Evolutionary conservation across 2,329 filamentous ascomycete genomes (phyloP).

Genomic region (Endothia cerciana): DNA sequence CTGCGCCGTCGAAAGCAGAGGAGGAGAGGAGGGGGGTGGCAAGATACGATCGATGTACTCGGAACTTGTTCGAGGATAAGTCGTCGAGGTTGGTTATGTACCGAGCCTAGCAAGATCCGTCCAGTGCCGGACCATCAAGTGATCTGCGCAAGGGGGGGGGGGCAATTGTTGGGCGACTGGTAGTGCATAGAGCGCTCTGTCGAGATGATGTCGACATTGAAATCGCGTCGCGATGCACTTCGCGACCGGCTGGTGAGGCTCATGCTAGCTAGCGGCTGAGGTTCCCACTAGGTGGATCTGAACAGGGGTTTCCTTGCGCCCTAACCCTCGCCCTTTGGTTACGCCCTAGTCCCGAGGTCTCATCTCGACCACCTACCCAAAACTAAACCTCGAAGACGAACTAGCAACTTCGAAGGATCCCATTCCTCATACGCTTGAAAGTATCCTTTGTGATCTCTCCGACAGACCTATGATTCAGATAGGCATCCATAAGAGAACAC

Average conservation of each 20-base stretch:
- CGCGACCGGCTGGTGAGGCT: not conserved
- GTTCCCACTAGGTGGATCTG: too few species aligned
- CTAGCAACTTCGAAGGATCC: not conserved
- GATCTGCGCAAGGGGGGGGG: not conserved
- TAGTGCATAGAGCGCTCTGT: not conserved
- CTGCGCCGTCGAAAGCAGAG: not conserved
- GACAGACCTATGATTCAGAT: not conserved
- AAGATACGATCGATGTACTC: not conserved
- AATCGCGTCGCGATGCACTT: slow-evolving; percentile 6
- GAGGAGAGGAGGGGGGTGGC: not conserved
- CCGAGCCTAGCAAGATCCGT: not conserved
- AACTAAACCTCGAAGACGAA: not conserved
- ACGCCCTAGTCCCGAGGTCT: slow-evolving; percentile 6
- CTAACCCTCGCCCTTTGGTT: slow-evolving; percentile 9
- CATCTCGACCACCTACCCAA: not conserved
- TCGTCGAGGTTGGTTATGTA: not conserved
- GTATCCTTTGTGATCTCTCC: not conserved
- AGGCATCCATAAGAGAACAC: not conserved
- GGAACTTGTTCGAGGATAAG: not conserved
- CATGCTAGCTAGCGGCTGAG: not conserved
- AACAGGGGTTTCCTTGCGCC: not conserved
- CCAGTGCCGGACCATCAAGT: not conserved
- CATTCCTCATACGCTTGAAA: not conserved
- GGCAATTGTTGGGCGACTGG: not conserved
- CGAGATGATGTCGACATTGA: not conserved